Evolutionary conservation across 805 yeast species (phyloP), one percentile per base, ranked within the genome.

Genomic region (Ogataea pilisensis): DNA sequence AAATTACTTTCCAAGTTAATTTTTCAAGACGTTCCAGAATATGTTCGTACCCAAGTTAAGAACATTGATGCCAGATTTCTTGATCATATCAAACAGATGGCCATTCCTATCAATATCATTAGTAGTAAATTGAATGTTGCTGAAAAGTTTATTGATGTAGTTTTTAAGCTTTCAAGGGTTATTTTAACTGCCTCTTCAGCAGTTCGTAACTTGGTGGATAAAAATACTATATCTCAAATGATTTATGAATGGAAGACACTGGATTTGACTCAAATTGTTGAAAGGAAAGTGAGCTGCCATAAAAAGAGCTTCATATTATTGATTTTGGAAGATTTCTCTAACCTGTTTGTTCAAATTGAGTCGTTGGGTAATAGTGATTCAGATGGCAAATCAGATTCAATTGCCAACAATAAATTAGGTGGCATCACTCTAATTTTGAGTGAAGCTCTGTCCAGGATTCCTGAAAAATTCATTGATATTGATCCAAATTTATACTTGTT

Each of bases 1-100:
- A 75, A 74, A 48, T 72, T 81, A 73, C 61, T 87, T 46, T 72
- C 82, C 4, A 82, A 80, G 21, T 63, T 84, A 42, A 76, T 78
- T 13, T 61, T 80, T 31, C 83, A 78, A 45, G 65, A 63, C n/a
- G 71, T 82, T 5, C 86, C 89, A 2, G 63, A 63, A 1, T 71
- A 72, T 11, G 80, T 80, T n/a, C 55, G 76, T 25, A 58, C 57
- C 3, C 78, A 77, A 34, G 66, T 87, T 45, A 75, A 73, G 36
- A 67, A 70, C n/a, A 65, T 87, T 38, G 65, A 80, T 3, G 56
- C 62, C 12, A 62, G 70, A 8, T 76, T 72, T 53, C 65, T 77
- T 2, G 71, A 68, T n/a, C 70, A 67, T 39, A 54, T 78, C 16
- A 48, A 62, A 0, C 55, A 58, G 21, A 65, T 70, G 37, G 69